These are phyloP conservation scores for Chenopodium berlandieri DNA, from an alignment of 148 eudicot genomes.

Conservation along the genomic window DNA sequence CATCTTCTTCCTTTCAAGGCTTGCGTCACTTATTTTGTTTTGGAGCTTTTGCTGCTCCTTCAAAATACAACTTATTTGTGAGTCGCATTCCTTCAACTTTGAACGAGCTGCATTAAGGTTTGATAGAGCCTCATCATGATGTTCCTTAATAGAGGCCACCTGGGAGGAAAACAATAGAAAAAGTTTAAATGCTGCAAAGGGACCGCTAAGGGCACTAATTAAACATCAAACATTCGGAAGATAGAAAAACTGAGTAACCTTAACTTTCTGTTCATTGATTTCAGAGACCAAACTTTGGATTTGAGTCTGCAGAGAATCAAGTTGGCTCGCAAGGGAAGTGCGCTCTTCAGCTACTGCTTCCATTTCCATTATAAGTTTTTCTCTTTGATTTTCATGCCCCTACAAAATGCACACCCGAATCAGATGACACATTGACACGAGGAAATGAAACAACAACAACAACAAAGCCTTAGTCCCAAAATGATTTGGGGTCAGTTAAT, in stretches of 20 bases:
- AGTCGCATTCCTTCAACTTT: conserved; percentile 85
- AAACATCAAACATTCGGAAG: not conserved
- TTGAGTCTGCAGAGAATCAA: conserved; percentile 54
- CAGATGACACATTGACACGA: not conserved
- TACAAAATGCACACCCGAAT: conserved; percentile 22
- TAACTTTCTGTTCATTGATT: conserved; percentile 55
- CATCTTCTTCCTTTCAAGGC: conserved; percentile 79
- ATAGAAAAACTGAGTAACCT: conserved; percentile 37
- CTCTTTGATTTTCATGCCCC: conserved; percentile 88
- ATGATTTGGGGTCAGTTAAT: no score
- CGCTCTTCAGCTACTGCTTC: conserved; percentile 75
- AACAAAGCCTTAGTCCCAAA: no score
- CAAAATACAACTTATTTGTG: conserved; percentile 63
- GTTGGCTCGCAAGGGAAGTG: conserved; percentile 61
- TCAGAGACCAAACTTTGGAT: conserved; percentile 56
- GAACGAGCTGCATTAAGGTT: conserved; percentile 66
- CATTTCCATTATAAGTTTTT: conserved; percentile 91
- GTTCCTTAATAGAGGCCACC: conserved; percentile 59
- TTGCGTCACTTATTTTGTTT: conserved; percentile 59
- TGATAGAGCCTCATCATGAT: conserved; percentile 56
- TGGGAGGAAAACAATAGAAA: conserved; percentile 23
- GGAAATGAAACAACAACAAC: not conserved
- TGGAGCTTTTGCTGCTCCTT: conserved; percentile 77
- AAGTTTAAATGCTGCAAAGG: conserved; percentile 4
- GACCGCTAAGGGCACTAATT: not conserved